phyloP scores from a whole-genome alignment of 305 asterid genomes.

The Solanum chacoense region DNA sequence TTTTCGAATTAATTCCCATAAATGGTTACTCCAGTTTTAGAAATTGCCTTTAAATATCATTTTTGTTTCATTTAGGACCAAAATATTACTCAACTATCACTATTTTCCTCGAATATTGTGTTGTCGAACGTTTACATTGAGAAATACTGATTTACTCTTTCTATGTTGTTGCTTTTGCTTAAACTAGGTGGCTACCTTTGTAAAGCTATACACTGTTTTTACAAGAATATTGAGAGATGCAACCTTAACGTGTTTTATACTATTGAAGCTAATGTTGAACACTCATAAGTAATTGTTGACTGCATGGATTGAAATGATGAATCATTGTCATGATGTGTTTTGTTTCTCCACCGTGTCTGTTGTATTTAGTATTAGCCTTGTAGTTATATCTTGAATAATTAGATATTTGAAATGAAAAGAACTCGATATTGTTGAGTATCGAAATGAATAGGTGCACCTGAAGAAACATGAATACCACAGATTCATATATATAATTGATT shows the following conservation, averaged over 20 bases:
- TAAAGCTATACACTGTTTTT: neutral
- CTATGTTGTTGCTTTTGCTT: neutral
- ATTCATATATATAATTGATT: neutral
- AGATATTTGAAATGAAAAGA: neutral
- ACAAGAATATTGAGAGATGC: neutral
- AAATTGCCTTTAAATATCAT: too few species aligned
- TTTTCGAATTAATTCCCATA: neutral
- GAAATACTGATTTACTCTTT: neutral
- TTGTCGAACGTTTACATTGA: neutral
- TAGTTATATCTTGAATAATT: too few species aligned
- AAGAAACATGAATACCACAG: neutral
- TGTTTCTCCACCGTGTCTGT: neutral
- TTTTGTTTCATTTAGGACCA: too few species aligned
- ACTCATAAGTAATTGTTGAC: neutral
- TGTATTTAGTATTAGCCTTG: too few species aligned
- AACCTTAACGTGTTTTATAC: neutral
- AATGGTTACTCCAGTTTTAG: neutral
- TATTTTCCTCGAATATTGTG: neutral
- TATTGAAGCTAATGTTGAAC: neutral
- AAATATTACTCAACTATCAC: neutral
- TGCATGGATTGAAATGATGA: neutral
- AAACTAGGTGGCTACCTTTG: neutral
- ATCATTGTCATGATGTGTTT: neutral
- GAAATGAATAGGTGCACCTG: neutral
- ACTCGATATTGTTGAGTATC: neutral